Evolutionary conservation across 345 rosid genomes (phyloP).

Genomic region (Bruguiera gymnorhiza): DNA sequence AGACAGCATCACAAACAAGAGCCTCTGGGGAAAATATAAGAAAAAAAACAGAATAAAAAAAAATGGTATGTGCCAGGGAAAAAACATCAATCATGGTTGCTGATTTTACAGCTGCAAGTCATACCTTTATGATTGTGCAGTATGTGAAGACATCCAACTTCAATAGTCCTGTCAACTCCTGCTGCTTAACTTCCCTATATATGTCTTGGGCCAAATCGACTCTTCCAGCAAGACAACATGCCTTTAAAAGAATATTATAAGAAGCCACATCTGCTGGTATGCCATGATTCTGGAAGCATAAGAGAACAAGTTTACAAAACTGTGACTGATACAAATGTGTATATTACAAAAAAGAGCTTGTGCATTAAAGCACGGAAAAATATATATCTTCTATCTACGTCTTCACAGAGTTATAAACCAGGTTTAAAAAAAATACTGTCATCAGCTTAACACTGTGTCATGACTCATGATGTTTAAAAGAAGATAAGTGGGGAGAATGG

Average conservation of each 20-base stretch:
- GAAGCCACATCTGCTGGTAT: slow-evolving; percentile 71
- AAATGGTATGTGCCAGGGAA: slow-evolving; percentile 2
- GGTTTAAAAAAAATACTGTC: no score
- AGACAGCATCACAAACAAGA: neutral
- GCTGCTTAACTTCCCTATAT: slow-evolving; percentile 62
- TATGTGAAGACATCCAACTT: slow-evolving; percentile 87
- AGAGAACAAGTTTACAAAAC: slow-evolving; percentile 8
- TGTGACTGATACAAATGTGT: neutral
- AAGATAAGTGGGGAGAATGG: no score
- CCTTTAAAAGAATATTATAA: slow-evolving; percentile 85
- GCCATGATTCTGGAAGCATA: slow-evolving; percentile 55
- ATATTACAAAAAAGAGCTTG: neutral
- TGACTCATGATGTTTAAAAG: no score
- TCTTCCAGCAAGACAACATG: slow-evolving; percentile 77
- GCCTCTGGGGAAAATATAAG: neutral
- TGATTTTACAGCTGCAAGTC: slow-evolving; percentile 17
- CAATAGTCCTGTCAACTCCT: slow-evolving; percentile 59
- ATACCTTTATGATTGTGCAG: slow-evolving; percentile 86
- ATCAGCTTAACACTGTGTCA: no score
- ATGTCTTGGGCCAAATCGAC: slow-evolving; percentile 83
- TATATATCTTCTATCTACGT: no score
- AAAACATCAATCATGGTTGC: neutral
- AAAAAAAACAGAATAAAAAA: neutral
- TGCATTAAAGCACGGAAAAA: no score
- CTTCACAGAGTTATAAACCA: no score